Conservation (phyloP, 495 filamentous ascomycete species). For the Hypoxylon rickii region DNA sequence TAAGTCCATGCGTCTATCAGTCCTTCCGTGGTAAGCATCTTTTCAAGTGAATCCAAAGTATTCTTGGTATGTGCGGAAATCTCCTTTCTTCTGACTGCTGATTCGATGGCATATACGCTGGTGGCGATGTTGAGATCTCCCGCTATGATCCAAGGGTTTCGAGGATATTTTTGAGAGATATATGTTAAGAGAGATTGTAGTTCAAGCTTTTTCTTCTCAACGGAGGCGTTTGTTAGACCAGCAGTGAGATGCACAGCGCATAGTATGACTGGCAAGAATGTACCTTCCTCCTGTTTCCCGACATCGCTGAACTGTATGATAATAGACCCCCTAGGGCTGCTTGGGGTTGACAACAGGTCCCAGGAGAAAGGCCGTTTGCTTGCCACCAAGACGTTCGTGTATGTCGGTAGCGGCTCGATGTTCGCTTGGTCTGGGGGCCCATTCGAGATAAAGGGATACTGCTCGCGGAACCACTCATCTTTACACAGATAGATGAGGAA, state of each 20-base stretch:
- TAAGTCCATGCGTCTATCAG: constrained; percentile 51
- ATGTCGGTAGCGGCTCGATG: constrained; percentile 54
- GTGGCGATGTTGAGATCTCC: constrained; percentile 64
- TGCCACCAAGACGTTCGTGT: constrained; percentile 59
- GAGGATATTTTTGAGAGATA: constrained; percentile 39
- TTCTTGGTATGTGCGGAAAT: constrained; percentile 46
- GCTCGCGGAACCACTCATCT: constrained; percentile 46
- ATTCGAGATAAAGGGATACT: constrained; percentile 56
- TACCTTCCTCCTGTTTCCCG: constrained; percentile 25
- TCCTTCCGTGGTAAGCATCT: constrained; percentile 36
- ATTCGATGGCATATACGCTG: constrained; percentile 54
- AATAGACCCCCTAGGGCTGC: constrained; percentile 56
- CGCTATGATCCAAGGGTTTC: constrained; percentile 55
- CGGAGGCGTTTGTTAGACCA: constrained; percentile 57
- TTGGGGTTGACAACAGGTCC: constrained; percentile 50
- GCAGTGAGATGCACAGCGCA: constrained; percentile 58
- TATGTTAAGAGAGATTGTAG: constrained; percentile 49
- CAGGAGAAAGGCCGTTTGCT: constrained; percentile 55
- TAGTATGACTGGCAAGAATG: constrained; percentile 44
- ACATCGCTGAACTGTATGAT: constrained; percentile 47
- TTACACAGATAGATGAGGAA: constrained; percentile 57
- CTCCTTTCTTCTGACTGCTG: constrained; percentile 47
- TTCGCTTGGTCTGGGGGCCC: constrained; percentile 53
- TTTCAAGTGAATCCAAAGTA: constrained; percentile 42
- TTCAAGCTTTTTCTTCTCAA: constrained; percentile 55